Evolutionary conservation across 306 rosid genomes (phyloP).

Genomic region (Rosa multiflora): DNA sequence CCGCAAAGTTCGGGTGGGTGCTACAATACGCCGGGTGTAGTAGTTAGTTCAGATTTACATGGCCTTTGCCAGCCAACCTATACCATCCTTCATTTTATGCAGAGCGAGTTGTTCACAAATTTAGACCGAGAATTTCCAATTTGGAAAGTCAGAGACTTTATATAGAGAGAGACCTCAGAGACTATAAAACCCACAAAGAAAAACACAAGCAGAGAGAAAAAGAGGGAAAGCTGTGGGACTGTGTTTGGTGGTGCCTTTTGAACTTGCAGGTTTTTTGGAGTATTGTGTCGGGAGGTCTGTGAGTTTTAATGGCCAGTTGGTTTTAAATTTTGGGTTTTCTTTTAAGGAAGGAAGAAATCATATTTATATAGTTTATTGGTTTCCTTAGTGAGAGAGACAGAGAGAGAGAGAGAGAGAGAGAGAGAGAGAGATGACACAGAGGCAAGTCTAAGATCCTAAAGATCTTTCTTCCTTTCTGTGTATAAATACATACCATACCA

Average conservation of each 20-base stretch:
- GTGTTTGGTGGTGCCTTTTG: constrained; percentile 39
- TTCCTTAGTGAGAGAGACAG: constrained; percentile 44
- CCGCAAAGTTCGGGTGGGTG: not conserved
- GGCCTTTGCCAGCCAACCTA: not conserved
- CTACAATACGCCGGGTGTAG: constrained; percentile 37
- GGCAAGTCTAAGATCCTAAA: constrained; percentile 18
- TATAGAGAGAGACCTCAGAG: constrained; percentile 6
- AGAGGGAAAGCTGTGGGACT: constrained; percentile 16
- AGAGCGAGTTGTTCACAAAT: not conserved
- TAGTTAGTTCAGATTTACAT: not conserved
- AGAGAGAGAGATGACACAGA: constrained; percentile 35
- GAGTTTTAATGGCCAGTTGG: constrained; percentile 12
- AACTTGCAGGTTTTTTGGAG: constrained; percentile 88
- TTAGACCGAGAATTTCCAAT: constrained; percentile 16
- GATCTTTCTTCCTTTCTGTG: constrained; percentile 35
- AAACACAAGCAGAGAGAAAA: constrained; percentile 13
- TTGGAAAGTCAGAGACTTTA: constrained; percentile 23
- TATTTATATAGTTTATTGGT: constrained; percentile 29
- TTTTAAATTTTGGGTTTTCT: not conserved
- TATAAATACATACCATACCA: constrained; percentile 16
- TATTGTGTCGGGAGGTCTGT: constrained; percentile 72
- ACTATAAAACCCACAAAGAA: not conserved
- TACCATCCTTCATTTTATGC: constrained; percentile 8
- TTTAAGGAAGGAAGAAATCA: not conserved
- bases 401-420: constrained; percentile 40